Percentiles rank a stretch among this genome's conserved stretches.
Evolutionary conservation across 495 filamentous ascomycete genomes (phyloP).

Genomic region (Stereocaulon alpinum): DNA sequence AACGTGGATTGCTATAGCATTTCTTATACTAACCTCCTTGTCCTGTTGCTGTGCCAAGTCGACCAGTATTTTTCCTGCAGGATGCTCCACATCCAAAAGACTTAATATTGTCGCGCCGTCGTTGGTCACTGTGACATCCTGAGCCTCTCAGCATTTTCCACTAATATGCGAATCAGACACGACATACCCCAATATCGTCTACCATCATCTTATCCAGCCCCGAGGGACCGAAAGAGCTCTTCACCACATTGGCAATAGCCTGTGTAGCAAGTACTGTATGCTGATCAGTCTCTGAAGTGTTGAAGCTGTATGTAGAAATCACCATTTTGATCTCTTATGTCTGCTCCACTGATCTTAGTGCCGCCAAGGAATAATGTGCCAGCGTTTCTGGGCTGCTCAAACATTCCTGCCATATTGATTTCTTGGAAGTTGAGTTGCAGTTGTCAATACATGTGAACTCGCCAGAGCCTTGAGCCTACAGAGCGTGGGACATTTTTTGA

Average conservation of each 20-base stretch:
- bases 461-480: too few species aligned
- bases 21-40: slow-evolving; percentile 55
- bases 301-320: slow-evolving; percentile 25
- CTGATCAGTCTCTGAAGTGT: slow-evolving; percentile 16
- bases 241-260: slow-evolving; percentile 96
- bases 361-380: slow-evolving; percentile 55
- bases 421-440: too few species aligned
- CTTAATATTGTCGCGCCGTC: slow-evolving; percentile 95
- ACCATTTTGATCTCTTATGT: slow-evolving; percentile 96
- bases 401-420: slow-evolving; percentile 69
- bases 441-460: too few species aligned
- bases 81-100: slow-evolving; percentile 92
- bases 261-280: slow-evolving; percentile 78
- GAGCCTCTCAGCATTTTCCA: slow-evolving; percentile 25
- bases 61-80: slow-evolving; percentile 95
- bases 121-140: slow-evolving; percentile 99
- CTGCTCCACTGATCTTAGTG: slow-evolving; percentile 60
- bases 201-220: slow-evolving; percentile 99
- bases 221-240: slow-evolving; percentile 94
- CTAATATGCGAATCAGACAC: slow-evolving; percentile 14
- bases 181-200: slow-evolving; percentile 86
- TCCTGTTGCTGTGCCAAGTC: slow-evolving; percentile 98
- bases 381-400: slow-evolving; percentile 76
- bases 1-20: background rate
- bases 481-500: slow-evolving; percentile 1